Evolutionary conservation across 441 rosid genomes (phyloP), one percentile per base, ranked within the genome.

Genomic region (Kokia cookei): DNA sequence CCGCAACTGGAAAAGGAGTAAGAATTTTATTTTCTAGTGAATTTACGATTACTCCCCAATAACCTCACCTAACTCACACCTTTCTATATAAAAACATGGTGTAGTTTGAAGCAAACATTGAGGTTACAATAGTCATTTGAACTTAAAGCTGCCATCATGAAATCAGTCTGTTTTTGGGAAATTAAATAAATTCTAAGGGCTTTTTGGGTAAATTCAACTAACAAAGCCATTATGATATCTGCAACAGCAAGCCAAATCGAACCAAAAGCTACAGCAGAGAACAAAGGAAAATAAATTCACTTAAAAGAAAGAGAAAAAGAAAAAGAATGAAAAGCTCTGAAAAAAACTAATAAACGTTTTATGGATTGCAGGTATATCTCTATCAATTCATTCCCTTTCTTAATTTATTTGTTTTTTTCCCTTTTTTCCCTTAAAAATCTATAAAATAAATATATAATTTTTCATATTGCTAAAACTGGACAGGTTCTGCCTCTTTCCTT

Each of bases 201-300:
- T 43, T 72, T 70, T 43, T 29, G 0, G 13, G 85, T 79, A 78
- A 84, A 66, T 76, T 70, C 14, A 26, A 14, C n/a, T n/a, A 58
- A 10, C 69, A 32, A 65, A 69, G 78, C 63, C 47, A 76, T 70
- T 67, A 74, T 77, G 73, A 82, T 73, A 80, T 84, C 86, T 77
- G 82, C 82, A 73, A 14, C 82, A 76, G 84, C 86, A 70, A 58
- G 73, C 71, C 82, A 54, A 82, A 76, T 76, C 85, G 77, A 82
- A 71, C 47, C 84, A 64, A 75, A 75, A 77, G 77, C 80, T 57
- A 73, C 65, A 73, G 55, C 53, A 59, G 72, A 54, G 47, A 60
- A 65, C 55, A 65, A 65, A 43, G 27, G 35, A 69, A 69, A 69
- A n/a, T 51, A 69, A 51, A 51, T n/a, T 69, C 60, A 29, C 47